phyloP scores from a whole-genome alignment of 2,329 filamentous ascomycete genomes.

The Monilinia laxa region DNA sequence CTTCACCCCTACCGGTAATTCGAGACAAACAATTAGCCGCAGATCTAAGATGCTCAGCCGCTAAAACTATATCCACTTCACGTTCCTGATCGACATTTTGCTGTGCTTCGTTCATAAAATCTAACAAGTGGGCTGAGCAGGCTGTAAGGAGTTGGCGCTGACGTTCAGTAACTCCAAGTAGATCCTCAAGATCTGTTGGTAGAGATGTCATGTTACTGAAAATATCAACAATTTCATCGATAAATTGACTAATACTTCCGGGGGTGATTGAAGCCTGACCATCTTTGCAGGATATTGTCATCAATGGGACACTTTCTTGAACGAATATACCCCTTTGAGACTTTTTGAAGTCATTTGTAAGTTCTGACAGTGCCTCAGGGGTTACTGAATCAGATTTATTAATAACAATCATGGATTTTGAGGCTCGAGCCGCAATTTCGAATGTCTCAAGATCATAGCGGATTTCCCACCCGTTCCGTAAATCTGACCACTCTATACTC shows the following conservation, averaged over 20 bases:
- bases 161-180: slow-evolving; percentile 85
- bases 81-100: slow-evolving; percentile 33
- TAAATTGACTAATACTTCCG: slow-evolving; percentile 48
- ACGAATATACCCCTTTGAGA: slow-evolving; percentile 40
- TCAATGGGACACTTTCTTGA: slow-evolving; percentile 45
- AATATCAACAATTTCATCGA: slow-evolving; percentile 58
- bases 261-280: slow-evolving; percentile 51
- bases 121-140: slow-evolving; percentile 69
- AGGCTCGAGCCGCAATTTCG: slow-evolving; percentile 50
- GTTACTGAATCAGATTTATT: slow-evolving; percentile 61
- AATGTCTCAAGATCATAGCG: slow-evolving; percentile 57
- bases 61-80: slow-evolving; percentile 81
- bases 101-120: slow-evolving; percentile 64
- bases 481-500: slow-evolving; percentile 58
- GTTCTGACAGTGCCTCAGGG: slow-evolving; percentile 39
- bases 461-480: slow-evolving; percentile 46
- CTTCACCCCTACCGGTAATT: slow-evolving; percentile 83
- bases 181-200: slow-evolving; percentile 72
- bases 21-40: slow-evolving; percentile 78
- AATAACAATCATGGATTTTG: slow-evolving; percentile 54
- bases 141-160: slow-evolving; percentile 77
- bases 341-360: slow-evolving; percentile 45
- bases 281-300: slow-evolving; percentile 72
- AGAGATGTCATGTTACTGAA: slow-evolving; percentile 73
- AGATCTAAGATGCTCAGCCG: slow-evolving; percentile 81